phyloP scores from a whole-genome alignment of 2,329 filamentous ascomycete genomes.

The Paecilomyces sp. region DNA sequence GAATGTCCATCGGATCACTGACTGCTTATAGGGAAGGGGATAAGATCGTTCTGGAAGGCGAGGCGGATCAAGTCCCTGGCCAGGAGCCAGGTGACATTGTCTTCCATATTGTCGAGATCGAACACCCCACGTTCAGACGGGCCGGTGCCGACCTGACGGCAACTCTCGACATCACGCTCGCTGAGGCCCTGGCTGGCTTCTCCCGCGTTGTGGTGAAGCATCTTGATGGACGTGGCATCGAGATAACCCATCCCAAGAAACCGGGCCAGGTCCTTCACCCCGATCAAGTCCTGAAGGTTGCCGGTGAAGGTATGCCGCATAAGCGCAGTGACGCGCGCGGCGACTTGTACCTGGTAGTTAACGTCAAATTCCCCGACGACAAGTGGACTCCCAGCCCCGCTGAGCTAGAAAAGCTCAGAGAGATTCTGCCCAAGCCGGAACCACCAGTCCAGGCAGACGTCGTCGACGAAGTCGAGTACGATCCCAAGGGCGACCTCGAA shows the following conservation, averaged over 20 bases:
- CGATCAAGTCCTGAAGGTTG: conserved; percentile 75
- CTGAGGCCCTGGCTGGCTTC: conserved; percentile 82
- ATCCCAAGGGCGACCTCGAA: conserved; percentile 75
- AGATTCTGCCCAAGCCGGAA: conserved; percentile 63
- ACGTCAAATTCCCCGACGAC: conserved; percentile 82
- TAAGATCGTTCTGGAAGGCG: conserved; percentile 80
- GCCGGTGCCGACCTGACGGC: conserved; percentile 79
- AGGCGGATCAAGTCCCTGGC: conserved; percentile 87
- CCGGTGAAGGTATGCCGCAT: conserved; percentile 88
- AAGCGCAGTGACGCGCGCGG: conserved; percentile 80
- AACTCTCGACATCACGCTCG: conserved; percentile 70
- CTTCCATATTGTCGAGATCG: conserved; percentile 75
- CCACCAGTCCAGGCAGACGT: conserved; percentile 61
- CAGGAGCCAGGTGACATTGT: conserved; percentile 88
- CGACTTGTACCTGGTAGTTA: conserved; percentile 78
- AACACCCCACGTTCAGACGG: conserved; percentile 74
- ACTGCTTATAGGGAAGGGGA: conserved; percentile 60
- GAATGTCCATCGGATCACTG: conserved; percentile 1
- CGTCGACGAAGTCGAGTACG: conserved; percentile 80
- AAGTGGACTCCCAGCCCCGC: conserved; percentile 72
- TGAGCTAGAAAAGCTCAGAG: conserved; percentile 61
- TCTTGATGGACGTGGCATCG: conserved; percentile 85
- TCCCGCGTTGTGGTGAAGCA: conserved; percentile 85
- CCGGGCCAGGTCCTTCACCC: conserved; percentile 77
- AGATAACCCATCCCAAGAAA: conserved; percentile 66